These are phyloP conservation scores for Malassezia furfur DNA, from an alignment of 1,284 basidiomycete species.

Conservation along the genomic window DNA sequence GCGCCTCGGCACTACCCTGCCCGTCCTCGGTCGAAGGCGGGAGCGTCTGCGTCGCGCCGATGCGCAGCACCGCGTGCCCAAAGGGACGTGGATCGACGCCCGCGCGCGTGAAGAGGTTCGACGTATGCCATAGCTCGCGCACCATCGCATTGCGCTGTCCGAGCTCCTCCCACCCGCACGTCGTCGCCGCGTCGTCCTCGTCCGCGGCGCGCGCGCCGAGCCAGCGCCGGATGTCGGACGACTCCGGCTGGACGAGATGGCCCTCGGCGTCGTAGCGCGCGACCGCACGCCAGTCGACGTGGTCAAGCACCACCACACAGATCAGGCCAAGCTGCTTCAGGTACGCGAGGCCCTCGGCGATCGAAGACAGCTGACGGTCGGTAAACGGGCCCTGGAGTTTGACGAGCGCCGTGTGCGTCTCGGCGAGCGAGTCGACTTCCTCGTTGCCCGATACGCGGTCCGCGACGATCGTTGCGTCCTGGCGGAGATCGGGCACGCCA, in stretches of 20 bases:
- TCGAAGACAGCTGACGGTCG: constrained; percentile 85
- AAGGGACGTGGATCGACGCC: constrained; percentile 79
- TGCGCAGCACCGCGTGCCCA: constrained; percentile 31
- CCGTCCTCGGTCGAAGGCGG: not conserved
- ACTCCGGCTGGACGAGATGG: constrained; percentile 11
- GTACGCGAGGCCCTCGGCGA: constrained; percentile 84
- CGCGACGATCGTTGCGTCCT: constrained; percentile 19
- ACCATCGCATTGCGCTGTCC: constrained; percentile 62
- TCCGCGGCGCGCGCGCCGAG: constrained; percentile 13
- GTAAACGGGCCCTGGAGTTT: constrained; percentile 96
- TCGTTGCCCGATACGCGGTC: constrained; percentile 15
- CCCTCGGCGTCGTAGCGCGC: constrained; percentile 26
- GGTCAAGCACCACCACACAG: constrained; percentile 85
- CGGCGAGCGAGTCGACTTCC: constrained; percentile 10
- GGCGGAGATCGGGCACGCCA: not conserved
- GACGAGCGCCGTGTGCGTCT: constrained; percentile 72
- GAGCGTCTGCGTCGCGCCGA: constrained; percentile 16
- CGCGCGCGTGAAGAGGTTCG: constrained; percentile 70
- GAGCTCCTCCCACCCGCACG: constrained; percentile 22
- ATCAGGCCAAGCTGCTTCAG: constrained; percentile 90
- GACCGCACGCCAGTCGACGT: constrained; percentile 61
- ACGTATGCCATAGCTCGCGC: constrained; percentile 56
- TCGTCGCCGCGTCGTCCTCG: not conserved
- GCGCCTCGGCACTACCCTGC: not conserved
- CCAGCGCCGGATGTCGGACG: constrained; percentile 32